phyloP scores from a whole-genome alignment of 1,139 yeast genomes.

The Saccharomyces hybrid region DNA sequence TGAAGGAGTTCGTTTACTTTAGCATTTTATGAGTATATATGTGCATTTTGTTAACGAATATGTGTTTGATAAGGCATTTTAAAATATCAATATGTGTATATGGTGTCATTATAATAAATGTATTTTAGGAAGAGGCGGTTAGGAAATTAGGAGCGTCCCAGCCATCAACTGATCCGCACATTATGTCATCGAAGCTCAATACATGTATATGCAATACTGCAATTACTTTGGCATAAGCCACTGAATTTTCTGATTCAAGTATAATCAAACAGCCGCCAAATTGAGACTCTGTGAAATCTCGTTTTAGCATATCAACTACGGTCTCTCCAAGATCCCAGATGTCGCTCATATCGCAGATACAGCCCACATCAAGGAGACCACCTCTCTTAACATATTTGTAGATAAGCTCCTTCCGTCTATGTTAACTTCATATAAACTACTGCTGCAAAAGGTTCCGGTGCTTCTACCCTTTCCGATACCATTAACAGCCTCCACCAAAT shows the following conservation, averaged over 20 bases:
- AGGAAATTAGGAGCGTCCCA: neutral
- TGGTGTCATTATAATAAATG: too few species aligned
- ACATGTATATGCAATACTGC: neutral
- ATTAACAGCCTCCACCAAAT: too few species aligned
- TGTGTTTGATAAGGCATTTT: too few species aligned
- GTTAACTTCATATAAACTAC: too few species aligned
- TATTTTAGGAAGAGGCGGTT: too few species aligned
- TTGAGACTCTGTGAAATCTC: neutral
- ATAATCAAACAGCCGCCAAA: neutral
- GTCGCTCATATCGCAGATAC: neutral
- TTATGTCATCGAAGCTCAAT: neutral
- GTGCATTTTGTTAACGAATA: too few species aligned
- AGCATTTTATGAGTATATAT: too few species aligned
- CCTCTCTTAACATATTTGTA: neutral
- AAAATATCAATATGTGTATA: too few species aligned
- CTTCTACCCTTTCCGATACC: neutral
- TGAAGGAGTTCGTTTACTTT: too few species aligned
- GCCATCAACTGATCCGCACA: neutral
- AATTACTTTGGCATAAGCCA: neutral
- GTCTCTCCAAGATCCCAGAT: neutral
- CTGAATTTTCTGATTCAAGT: neutral
- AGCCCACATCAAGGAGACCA: neutral
- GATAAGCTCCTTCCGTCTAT: neutral
- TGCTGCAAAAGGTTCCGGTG: neutral
- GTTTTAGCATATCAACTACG: neutral